Evolutionary conservation across 73 alveolate species (phyloP), one percentile per base, ranked within the genome.

Genomic region (Effrenium voratum): DNA sequence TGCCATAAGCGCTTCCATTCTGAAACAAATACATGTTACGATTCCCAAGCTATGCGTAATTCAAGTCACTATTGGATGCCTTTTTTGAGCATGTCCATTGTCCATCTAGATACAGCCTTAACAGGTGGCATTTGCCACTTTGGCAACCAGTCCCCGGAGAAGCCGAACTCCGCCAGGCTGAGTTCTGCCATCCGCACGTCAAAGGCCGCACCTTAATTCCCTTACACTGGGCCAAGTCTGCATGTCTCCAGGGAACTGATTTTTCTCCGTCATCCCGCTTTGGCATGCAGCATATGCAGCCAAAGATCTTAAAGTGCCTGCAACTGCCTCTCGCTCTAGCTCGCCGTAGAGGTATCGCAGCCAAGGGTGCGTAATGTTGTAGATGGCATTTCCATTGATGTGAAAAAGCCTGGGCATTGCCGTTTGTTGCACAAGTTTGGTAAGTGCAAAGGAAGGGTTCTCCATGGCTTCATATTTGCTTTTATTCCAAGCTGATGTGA

Each of bases 341-440:
- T 40, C 16, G 26, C 15, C 10, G 32, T 60, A 38, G 70, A 87
- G 46, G 68, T 55, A 32, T 44, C 2, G 3, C 40, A 68, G 26
- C 95, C 95, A 87, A 19, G 95, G 95, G 32, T 87, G 95, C 34
- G 68, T 68, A 68, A 87, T 19, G 68, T 59, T 87, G 84, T 87
- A 87, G 57, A 87, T 63, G 95, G 95, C 95, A 32, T 87, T 87
- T 83, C 95, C 95, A 13, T 87, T 87, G 63, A 87, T 63, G 57
- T 87, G 95, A 30, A 87, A 43, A 28, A 87, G 46, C 95, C 95
- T 87, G 41, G 19, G 83, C 19, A 26, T 12, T 5, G n/a, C 70
- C 2, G 79, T 34, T 40, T 8, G 63, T 52, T 52, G 63, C 63
- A 19, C 26, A 8, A 52, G 63, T 52, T 19, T 8, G 63, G 19